Base-by-base conservation (phyloP, 2,329 filamentous ascomycete species). In the Aspergillus pseudoviridinutans region DNA sequence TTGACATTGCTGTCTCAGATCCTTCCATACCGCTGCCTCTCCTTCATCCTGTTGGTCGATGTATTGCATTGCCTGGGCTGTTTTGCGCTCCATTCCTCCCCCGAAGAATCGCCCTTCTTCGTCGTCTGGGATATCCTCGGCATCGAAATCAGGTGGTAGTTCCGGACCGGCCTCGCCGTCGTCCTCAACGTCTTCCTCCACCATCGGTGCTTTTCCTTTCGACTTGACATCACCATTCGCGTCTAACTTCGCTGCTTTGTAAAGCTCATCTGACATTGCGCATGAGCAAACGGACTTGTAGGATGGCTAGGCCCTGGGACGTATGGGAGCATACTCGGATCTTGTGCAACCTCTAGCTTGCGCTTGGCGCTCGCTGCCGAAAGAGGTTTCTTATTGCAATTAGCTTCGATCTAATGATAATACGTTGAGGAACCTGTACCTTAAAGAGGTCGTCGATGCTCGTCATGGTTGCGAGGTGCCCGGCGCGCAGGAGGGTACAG, bases 31-130 rank as follows among this genome's bases (percentile, higher is more conserved):
- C 65, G 76, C 78, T 29, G 72, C 70, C 22, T 80, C 80, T 27
- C 78, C 80, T 51, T 79, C 78, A 53, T 88, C 86, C 63, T 85
- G 81, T 57, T 84, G 80, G 61, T 97, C 91, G 61, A 99, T 85
- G 70, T 89, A 97, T 74, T 97, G 90, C 68, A 99, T 82, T 22
- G 94, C 90, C 65, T 92, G 85, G 2, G 87, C 87, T 63, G 95
- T 91, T 64, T 91, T 83, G 57, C 87, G 83, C 27, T 88, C 91
- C 66, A 99, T 88, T 35, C 94, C 94, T 54, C 92, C 90, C 47
- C 93, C 94, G 67, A 97, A 99, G 79, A 99, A 99, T 10, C 94
- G 87, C 1, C 93, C 94, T 62, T 96, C 94, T 54, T 96, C 91
- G 66, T 96, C 92, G 64, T 93, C 90, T 8, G 73, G 79, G 75